Evolutionary conservation across 805 yeast genomes (phyloP), one percentile per base, ranked within the genome.

Genomic region (Priceomyces castillae): DNA sequence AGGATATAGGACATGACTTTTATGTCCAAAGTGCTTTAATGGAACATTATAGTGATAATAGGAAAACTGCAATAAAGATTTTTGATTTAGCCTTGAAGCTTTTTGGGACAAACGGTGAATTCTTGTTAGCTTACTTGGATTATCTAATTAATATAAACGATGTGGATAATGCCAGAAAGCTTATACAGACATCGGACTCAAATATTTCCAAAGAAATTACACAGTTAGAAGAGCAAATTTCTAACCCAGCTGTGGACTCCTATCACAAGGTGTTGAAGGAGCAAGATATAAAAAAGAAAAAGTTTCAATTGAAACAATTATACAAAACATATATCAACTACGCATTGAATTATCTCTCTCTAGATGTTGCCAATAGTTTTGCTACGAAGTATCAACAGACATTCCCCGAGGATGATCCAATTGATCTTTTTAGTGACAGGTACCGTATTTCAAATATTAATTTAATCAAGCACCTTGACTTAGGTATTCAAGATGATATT

Each of bases 11-110:
- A 0, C 81, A 82, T 68, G 88, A 88, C 52, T 76, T 92, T 16
- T 92, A 77, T 62, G 82, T 83, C 16, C 92, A 87, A 46, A 84
- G 86, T 55, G 96, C 97, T 0, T 69, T 80, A 58, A 72, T 90
- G 69, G 99, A 92, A 58, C 82, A 77, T 52, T 80, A 79, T 52
- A 73, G 83, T 46, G 82, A 78, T 46, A 85, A 82, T 47, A 66
- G 75, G 18, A 82, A 79, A 42, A 80, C 86, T 36, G 90, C 97
- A 0, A 69, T 76, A 40, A 83, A 83, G 57, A 81, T 90, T 15
- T 84, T 88, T 59, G 95, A 86, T 48, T 62, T 87, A 35, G 97
- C 95, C 6, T 68, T 87, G 68, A 86, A 81, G 57, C 57, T 66
- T 36, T 78, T 70, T 30, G 63, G 72, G 11, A 76, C 64, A 12